Evolutionary conservation across 2,329 filamentous ascomycete species (phyloP), one percentile per base, ranked within the genome.

Genomic region (Pseudogymnoascus sp.): DNA sequence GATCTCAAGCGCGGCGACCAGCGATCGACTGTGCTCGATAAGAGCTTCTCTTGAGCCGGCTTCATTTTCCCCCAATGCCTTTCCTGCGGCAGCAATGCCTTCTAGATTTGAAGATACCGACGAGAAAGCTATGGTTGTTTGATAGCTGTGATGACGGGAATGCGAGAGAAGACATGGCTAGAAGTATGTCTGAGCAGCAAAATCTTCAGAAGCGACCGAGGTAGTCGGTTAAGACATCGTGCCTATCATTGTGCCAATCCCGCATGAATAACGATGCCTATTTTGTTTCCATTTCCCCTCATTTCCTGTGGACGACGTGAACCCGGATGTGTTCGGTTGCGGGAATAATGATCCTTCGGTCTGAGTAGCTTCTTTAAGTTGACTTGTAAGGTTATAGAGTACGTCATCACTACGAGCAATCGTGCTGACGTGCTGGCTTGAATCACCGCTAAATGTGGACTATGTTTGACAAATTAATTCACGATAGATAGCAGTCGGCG

Each of bases 1-100:
- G 13, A 14, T 16, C 8, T 45, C 7, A 16, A 28, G 25, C 70
- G 69, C 68, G 1, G 75, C 70, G 57, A 76, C 71, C 16, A 78
- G 67, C 6, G 73, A 71, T 16, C 73, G 70, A 19, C 75, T 71
- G 41, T 75, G 71, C 10, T 75, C 73, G 36, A 78, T 73, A 3
- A 78, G 72, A 45, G 70, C 64, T 64, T 78, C 76, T 13, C 76
- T 71, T 7, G 75, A 71, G 6, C 76, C 75, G 1, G 72, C 66
- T 62, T 74, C 67, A 54, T 74, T 70, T 4, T 70, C 65, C 4
- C 73, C 71, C 31, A 74, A 77, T n/a, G 72, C 70, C 11, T 70
- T 67, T 16, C 73, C 71, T 6, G 73, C 72, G 8, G 66, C 45
- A 11, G 67, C 67, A 23, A 51, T 51, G 21, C 21, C 45, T n/a